phyloP scores from a whole-genome alignment of 305 asterid genomes.

The Rubia tinctorum region DNA sequence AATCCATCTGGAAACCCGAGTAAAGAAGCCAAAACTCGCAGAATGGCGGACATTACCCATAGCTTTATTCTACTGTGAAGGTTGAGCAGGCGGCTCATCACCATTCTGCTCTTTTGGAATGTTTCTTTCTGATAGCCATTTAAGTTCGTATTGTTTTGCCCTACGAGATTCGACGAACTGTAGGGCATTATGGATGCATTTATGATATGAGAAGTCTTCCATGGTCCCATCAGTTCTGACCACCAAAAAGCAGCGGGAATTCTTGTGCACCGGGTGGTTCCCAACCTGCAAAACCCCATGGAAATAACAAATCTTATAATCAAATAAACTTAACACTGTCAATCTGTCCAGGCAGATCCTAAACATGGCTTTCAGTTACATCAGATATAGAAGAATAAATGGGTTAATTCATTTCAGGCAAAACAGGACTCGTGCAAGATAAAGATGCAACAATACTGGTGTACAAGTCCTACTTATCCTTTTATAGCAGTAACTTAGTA shows the following conservation, averaged over 20 bases:
- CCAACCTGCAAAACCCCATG: conserved; percentile 52
- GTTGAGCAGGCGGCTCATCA: conserved; percentile 8
- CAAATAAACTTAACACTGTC: neutral
- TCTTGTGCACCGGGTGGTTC: conserved; percentile 51
- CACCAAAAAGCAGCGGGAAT: conserved; percentile 65
- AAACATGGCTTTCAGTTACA: neutral
- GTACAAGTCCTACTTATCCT: too few species aligned
- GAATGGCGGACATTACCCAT: neutral
- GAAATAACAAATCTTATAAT: conserved; percentile 3
- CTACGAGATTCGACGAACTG: conserved; percentile 42
- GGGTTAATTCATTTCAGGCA: neutral
- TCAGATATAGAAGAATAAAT: neutral
- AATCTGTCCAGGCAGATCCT: neutral
- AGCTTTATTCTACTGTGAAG: neutral
- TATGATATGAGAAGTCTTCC: conserved; percentile 85
- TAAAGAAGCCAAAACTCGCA: neutral
- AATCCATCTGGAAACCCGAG: neutral
- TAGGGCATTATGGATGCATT: conserved; percentile 60
- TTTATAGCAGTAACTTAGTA: too few species aligned
- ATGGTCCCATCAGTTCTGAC: conserved; percentile 65
- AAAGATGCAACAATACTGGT: too few species aligned
- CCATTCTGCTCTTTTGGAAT: neutral
- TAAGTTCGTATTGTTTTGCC: conserved; percentile 35
- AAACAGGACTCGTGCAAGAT: neutral
- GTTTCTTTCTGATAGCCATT: conserved; percentile 24